These are phyloP conservation scores for Globisporangium canariense DNA, from an alignment of 352 stramenopile species.

Conservation along the genomic window DNA sequence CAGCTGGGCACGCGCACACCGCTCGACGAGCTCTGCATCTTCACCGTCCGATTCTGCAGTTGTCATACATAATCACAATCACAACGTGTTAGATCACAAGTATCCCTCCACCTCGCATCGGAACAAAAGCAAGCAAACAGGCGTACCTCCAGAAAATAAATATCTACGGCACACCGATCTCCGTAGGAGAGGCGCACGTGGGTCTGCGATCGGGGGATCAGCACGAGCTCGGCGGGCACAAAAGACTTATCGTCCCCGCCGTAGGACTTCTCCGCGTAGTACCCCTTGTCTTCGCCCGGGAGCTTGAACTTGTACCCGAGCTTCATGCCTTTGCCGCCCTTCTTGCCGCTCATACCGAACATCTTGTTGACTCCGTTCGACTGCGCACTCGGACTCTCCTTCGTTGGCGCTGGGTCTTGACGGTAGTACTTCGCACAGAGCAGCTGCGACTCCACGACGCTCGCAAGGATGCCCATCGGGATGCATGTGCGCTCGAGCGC, in stretches of 20 bases:
- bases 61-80: neutral
- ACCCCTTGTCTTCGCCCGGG: slow-evolving; percentile 79
- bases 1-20: slow-evolving; percentile 78
- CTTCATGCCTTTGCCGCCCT: slow-evolving; percentile 84
- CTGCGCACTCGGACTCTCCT: slow-evolving; percentile 29
- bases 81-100: neutral
- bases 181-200: slow-evolving; percentile 82
- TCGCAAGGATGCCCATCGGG: slow-evolving; percentile 78
- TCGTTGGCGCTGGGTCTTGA: slow-evolving; percentile 45
- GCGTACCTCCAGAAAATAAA: slow-evolving; percentile 87
- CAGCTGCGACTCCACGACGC: slow-evolving; percentile 79
- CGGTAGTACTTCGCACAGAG: slow-evolving; percentile 83
- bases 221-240: slow-evolving; percentile 73
- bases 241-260: slow-evolving; percentile 85
- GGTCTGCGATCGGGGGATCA: slow-evolving; percentile 84
- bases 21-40: slow-evolving; percentile 77
- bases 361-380: slow-evolving; percentile 45
- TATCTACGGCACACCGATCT: slow-evolving; percentile 85
- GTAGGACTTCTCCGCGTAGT: slow-evolving; percentile 84
- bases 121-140: neutral
- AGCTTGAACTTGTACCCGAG: slow-evolving; percentile 87
- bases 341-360: slow-evolving; percentile 60
- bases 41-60: slow-evolving; percentile 75
- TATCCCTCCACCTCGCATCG: too few relatives aligned
- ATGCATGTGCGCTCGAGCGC: slow-evolving; percentile 82